phyloP scores from a whole-genome alignment of 495 filamentous ascomycete genomes.

The Oidiodendron maius region DNA sequence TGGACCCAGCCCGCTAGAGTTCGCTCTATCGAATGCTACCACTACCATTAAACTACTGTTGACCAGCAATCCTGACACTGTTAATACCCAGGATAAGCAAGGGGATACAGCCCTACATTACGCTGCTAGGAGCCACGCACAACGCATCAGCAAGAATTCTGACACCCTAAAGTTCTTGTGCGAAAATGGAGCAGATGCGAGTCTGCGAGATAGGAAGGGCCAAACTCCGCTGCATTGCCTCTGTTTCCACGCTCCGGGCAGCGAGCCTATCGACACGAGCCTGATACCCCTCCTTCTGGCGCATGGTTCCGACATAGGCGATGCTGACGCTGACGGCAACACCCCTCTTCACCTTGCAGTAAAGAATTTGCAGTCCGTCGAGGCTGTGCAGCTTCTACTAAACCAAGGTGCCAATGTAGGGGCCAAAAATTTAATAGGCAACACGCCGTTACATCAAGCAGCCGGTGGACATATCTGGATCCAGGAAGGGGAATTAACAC shows the following conservation, averaged over 20 bases:
- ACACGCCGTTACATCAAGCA: not conserved
- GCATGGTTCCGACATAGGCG: not conserved
- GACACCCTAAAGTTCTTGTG: not conserved
- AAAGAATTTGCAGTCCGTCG: no score
- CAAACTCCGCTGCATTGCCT: slow-evolving; percentile 3
- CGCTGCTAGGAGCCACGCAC: not conserved
- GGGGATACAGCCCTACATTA: slow-evolving; percentile 1
- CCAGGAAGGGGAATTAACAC: not conserved
- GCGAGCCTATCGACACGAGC: slow-evolving; percentile 1
- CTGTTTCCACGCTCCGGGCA: not conserved
- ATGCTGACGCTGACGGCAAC: slow-evolving; percentile 1
- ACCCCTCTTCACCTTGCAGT: not conserved
- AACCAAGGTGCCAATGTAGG: no score
- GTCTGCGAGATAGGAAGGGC: slow-evolving; percentile 1
- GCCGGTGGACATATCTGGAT: not conserved
- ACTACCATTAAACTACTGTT: slow-evolving; percentile 1
- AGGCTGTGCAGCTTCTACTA: no score
- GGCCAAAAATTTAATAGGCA: not conserved
- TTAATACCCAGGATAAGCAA: slow-evolving; percentile 2
- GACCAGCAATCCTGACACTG: slow-evolving; percentile 2
- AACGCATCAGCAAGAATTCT: not conserved
- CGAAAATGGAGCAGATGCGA: slow-evolving; percentile 2
- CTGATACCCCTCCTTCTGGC: slow-evolving; percentile 1
- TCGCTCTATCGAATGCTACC: not conserved
- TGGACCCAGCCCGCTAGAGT: not conserved